Evolutionary conservation across 2,329 filamentous ascomycete species (phyloP).

Genomic region (Fusarium sp.): DNA sequence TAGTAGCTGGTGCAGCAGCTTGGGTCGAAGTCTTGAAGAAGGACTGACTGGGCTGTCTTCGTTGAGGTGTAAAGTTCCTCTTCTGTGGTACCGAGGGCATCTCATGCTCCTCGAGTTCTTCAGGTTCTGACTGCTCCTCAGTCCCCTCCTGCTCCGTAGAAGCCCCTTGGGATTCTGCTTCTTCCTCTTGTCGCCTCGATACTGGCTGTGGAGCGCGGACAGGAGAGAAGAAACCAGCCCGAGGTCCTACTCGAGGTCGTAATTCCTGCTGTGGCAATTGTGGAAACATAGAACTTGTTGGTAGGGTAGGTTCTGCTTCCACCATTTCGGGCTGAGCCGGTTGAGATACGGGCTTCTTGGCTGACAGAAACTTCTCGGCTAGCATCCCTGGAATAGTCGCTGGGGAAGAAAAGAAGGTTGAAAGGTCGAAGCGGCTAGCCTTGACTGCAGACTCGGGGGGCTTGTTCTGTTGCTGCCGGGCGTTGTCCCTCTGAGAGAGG

Average conservation of each 20-base stretch:
- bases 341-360: slow-evolving; percentile 35
- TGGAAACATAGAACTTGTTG: slow-evolving; percentile 58
- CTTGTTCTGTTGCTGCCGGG: slow-evolving; percentile 22
- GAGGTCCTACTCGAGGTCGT: slow-evolving; percentile 47
- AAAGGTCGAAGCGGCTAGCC: slow-evolving; percentile 59
- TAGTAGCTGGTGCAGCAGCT: slow-evolving; percentile 33
- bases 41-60: slow-evolving; percentile 49
- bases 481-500: slow-evolving; percentile 49
- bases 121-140: slow-evolving; percentile 1
- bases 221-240: slow-evolving; percentile 54
- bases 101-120: slow-evolving; percentile 49
- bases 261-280: slow-evolving; percentile 49
- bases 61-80: slow-evolving; percentile 61
- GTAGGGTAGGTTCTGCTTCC: slow-evolving; percentile 40
- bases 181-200: slow-evolving; percentile 12
- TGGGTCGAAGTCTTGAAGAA: slow-evolving; percentile 55
- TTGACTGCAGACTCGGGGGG: slow-evolving; percentile 43
- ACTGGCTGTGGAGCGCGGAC: slow-evolving; percentile 27
- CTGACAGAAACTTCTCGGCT: slow-evolving; percentile 48
- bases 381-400: slow-evolving; percentile 54
- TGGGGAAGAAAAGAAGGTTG: slow-evolving; percentile 70
- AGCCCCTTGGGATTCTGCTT: neutral
- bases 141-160: slow-evolving; percentile 7
- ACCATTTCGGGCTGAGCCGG: slow-evolving; percentile 35
- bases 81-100: slow-evolving; percentile 59